Evolutionary conservation across 1,284 basidiomycete genomes (phyloP).

Genomic region (Phenoliferia sp.): DNA sequence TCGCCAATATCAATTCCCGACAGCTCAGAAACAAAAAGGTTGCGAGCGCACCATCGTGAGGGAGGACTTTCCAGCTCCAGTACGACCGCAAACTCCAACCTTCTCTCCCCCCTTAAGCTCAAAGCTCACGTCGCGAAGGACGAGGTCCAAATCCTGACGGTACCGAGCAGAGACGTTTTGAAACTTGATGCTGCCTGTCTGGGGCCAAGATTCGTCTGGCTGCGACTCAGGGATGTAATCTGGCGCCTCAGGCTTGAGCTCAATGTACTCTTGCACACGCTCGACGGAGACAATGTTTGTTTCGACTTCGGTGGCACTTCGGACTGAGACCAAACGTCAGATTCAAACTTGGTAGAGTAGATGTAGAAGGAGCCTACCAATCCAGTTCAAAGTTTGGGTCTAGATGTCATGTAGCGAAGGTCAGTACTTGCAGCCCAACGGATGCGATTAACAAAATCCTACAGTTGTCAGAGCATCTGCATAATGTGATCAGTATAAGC

Average conservation of each 20-base stretch:
- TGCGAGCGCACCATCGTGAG: constrained; percentile 51
- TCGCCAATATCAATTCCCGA: constrained; percentile 47
- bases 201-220: constrained; percentile 66
- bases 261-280: constrained; percentile 57
- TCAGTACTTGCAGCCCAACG: no score
- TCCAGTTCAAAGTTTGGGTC: constrained; percentile 45
- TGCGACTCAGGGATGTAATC: constrained; percentile 62
- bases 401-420: constrained; percentile 72
- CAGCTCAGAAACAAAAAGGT: not conserved
- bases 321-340: constrained; percentile 65
- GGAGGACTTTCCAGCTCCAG: constrained; percentile 88
- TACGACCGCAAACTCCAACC: constrained; percentile 78
- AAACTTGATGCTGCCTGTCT: constrained; percentile 69
- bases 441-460: no score
- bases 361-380: constrained; percentile 7
- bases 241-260: constrained; percentile 71
- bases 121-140: constrained; percentile 68
- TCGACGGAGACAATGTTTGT: constrained; percentile 75
- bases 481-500: not conserved
- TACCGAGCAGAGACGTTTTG: constrained; percentile 65
- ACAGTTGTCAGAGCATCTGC: not conserved
- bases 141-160: constrained; percentile 70
- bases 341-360: constrained; percentile 19
- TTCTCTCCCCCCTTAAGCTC: constrained; percentile 64
- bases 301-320: constrained; percentile 84